A percentile compares a stretch with the other conserved stretches of the same genome.
These are phyloP conservation scores for Macrolepiota dolichaula DNA, from an alignment of 768 basidiomycete genomes.

Conservation along the genomic window DNA sequence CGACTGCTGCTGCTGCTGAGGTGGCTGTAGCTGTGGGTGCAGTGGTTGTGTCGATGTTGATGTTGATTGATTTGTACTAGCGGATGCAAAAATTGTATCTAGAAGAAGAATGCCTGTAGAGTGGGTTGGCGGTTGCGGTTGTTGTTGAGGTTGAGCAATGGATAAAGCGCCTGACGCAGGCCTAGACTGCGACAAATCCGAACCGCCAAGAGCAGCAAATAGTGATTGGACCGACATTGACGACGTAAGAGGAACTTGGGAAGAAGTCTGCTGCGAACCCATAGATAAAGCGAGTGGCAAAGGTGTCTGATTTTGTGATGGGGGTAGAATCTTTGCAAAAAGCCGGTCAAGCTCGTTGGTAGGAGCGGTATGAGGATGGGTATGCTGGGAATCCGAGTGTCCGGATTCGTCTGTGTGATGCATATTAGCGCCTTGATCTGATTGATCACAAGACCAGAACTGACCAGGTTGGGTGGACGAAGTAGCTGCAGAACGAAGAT, in stretches of 20 bases:
- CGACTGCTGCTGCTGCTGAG: conserved; percentile 9
- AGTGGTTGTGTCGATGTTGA: background rate
- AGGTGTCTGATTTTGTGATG: conserved; percentile 16
- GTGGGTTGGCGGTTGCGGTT: conserved; percentile 23
- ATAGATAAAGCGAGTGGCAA: conserved; percentile 19
- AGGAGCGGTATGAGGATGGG: background rate
- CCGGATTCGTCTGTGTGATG: background rate
- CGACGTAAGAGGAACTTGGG: conserved; percentile 24
- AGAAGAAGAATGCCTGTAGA: conserved; percentile 58
- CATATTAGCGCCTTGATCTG: background rate
- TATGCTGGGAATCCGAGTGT: conserved; percentile 13
- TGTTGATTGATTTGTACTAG: background rate
- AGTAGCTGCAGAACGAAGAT: conserved; percentile 19
- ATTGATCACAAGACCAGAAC: background rate
- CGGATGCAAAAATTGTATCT: conserved; percentile 62
- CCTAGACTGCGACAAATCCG: conserved; percentile 13
- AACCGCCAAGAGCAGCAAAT: conserved; percentile 35
- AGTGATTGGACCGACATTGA: conserved; percentile 45
- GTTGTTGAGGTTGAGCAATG: conserved; percentile 8
- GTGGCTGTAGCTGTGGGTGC: background rate
- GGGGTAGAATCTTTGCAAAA: conserved; percentile 37
- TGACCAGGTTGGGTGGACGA: background rate
- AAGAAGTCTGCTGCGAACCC: conserved; percentile 19
- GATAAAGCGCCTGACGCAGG: too few relatives aligned
- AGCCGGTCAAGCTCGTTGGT: conserved; percentile 36